Evolutionary conservation across 2,329 filamentous ascomycete species (phyloP).

Genomic region (Coleophoma crateriformis): DNA sequence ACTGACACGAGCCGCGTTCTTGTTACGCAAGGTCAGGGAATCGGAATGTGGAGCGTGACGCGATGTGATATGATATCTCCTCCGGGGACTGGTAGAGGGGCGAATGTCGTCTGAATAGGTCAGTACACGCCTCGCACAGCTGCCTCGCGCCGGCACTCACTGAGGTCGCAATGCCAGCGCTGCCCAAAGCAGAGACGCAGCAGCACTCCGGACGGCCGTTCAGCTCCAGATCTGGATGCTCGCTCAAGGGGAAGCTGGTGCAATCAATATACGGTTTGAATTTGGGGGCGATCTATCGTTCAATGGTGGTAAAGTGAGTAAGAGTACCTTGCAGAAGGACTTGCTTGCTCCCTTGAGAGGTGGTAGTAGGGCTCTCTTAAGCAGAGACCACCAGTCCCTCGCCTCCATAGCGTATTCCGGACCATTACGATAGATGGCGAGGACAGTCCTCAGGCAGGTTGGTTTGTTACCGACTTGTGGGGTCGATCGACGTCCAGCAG

Average conservation of each 20-base stretch:
- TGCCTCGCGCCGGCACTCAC: not conserved
- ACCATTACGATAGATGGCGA: conserved; percentile 1
- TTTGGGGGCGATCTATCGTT: not conserved
- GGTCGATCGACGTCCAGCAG: not conserved
- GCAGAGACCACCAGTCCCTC: not conserved
- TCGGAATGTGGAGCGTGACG: conserved; percentile 1
- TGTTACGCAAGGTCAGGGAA: conserved; percentile 1
- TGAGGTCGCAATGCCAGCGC: not conserved
- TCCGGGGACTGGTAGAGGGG: not conserved
- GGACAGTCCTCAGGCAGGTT: not conserved
- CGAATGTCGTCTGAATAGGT: not conserved
- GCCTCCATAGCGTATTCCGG: not conserved
- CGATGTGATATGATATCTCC: not conserved
- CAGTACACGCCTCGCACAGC: not conserved
- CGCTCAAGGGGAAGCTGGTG: too few species aligned
- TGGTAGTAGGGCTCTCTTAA: not conserved
- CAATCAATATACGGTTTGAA: too few species aligned
- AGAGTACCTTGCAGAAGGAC: not conserved
- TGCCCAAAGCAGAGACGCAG: not conserved
- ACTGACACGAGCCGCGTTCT: conserved; percentile 1
- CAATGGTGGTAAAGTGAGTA: not conserved
- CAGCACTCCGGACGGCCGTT: not conserved
- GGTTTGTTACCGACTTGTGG: not conserved
- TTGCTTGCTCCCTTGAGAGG: not conserved
- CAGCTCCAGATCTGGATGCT: not conserved